These are phyloP conservation scores for Cercospora sp. DNA, from an alignment of 2,329 filamentous ascomycete species.

Conservation along the genomic window DNA sequence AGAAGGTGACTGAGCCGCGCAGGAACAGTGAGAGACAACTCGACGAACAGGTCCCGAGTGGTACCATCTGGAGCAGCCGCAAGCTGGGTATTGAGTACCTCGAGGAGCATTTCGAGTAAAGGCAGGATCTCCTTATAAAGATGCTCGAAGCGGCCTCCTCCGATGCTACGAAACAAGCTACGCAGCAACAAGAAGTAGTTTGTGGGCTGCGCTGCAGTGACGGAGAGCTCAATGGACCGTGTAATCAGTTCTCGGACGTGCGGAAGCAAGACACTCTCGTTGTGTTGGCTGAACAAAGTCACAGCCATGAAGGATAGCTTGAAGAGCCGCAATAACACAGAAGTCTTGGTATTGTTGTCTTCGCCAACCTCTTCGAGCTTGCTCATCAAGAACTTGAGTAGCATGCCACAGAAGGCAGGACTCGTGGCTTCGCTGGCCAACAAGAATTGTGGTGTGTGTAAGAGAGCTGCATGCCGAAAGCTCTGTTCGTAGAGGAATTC, in stretches of 20 bases:
- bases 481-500: slow-evolving; percentile 96
- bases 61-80: slow-evolving; percentile 85
- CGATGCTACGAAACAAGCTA: slow-evolving; percentile 93
- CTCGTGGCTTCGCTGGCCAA: slow-evolving; percentile 98
- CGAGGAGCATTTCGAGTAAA: slow-evolving; percentile 92
- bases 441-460: slow-evolving; percentile 97
- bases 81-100: slow-evolving; percentile 93
- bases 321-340: slow-evolving; percentile 88
- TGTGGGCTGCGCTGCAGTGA: slow-evolving; percentile 93
- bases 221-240: slow-evolving; percentile 93
- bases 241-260: slow-evolving; percentile 98
- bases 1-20: slow-evolving; percentile 90
- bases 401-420: slow-evolving; percentile 96
- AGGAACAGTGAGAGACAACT: slow-evolving; percentile 93
- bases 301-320: slow-evolving; percentile 99
- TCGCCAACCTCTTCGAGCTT: slow-evolving; percentile 93
- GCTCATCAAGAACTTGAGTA: slow-evolving; percentile 95
- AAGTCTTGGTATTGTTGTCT: slow-evolving; percentile 85
- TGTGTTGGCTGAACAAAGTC: slow-evolving; percentile 89
- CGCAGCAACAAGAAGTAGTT: slow-evolving; percentile 95
- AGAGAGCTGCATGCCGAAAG: slow-evolving; percentile 88
- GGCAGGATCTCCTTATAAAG: slow-evolving; percentile 98
- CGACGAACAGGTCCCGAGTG: slow-evolving; percentile 94
- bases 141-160: slow-evolving; percentile 94
- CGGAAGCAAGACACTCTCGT: slow-evolving; percentile 90